phyloP scores from a whole-genome alignment of 257 asterid species.

The Schizonepeta tenuifolia region DNA sequence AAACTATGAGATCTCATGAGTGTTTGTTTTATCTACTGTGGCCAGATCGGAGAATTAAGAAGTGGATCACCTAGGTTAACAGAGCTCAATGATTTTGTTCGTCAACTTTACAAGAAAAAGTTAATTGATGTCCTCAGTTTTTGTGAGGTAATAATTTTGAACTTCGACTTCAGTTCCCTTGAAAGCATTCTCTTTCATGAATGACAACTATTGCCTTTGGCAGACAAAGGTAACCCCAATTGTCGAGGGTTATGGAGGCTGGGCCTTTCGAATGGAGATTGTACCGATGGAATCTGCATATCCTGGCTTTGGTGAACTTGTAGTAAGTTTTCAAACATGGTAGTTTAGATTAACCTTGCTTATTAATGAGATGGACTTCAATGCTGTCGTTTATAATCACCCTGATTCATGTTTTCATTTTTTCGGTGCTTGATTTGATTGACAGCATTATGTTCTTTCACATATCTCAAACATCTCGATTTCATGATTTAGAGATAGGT shows the following conservation, averaged over 20 bases:
- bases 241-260: constrained; percentile 98
- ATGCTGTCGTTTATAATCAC: not conserved
- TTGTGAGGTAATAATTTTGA: constrained; percentile 71
- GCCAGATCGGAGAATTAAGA: constrained; percentile 92
- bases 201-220: constrained; percentile 41
- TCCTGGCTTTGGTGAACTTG: constrained; percentile 97
- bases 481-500: constrained; percentile 14
- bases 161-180: constrained; percentile 23
- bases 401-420: not conserved
- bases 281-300: constrained; percentile 94
- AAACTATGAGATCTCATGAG: constrained; percentile 22
- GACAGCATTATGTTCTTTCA: not conserved
- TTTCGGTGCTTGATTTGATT: constrained; percentile 19
- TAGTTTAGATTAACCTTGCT: not conserved
- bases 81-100: constrained; percentile 87
- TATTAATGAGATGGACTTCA: not conserved
- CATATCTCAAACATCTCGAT: not conserved
- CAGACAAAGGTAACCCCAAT: constrained; percentile 98
- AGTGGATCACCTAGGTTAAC: constrained; percentile 97
- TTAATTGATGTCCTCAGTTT: constrained; percentile 92
- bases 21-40: constrained; percentile 35
- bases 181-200: constrained; percentile 16
- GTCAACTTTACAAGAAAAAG: constrained; percentile 71
- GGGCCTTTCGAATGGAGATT: constrained; percentile 97
- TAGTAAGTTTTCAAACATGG: constrained; percentile 56